Evolutionary conservation across 805 yeast genomes (phyloP), one percentile per base, ranked within the genome.

Genomic region (Yarrowia alimentaria): DNA sequence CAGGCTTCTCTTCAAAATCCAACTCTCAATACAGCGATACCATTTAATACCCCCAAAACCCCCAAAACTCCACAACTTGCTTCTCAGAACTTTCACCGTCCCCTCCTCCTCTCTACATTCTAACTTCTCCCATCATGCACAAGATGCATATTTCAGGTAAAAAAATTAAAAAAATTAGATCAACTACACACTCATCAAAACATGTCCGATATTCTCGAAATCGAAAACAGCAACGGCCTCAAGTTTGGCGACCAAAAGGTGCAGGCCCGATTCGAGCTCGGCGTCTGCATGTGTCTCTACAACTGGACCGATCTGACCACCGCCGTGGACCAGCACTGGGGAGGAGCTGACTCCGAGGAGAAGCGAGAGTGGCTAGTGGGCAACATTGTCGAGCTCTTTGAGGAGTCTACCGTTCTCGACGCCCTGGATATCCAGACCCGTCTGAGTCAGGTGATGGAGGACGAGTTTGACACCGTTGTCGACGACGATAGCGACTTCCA

Each of bases 331-430:
- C 88, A 86, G 64, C 72, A 75, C 22, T 93, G 99, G 98, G 99
- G 99, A 54, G 99, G 99, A 1, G 81, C 96, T 11, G 85, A 86
- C 26, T 83, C 95, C 11, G 79, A 76, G 0, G 97, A 86, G 29
- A 93, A 93, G 66, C 76, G 99, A 62, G 99, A 93, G 64, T 93
- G 99, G 99, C 76, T 91, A 56, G 79, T 86, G 4, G 94, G 87
- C 4, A 70, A 86, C 11, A 78, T 91, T 2, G 77, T 89, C 21
- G 97, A 88, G 26, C 72, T 89, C 49, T 93, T 91, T 62, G 72
- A 68, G 34, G 70, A 71, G 6, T 81, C 76, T 38, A 76, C 72
- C 45, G 74, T 77, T 4, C 85, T 91, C 5, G 98, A 89, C 59
- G 72, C 85, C 3, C 81, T 79, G 29, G 77, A 84, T 56, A 78